Conservation (phyloP, 768 basidiomycete species). For the Leucocoprinus leucothites region DNA sequence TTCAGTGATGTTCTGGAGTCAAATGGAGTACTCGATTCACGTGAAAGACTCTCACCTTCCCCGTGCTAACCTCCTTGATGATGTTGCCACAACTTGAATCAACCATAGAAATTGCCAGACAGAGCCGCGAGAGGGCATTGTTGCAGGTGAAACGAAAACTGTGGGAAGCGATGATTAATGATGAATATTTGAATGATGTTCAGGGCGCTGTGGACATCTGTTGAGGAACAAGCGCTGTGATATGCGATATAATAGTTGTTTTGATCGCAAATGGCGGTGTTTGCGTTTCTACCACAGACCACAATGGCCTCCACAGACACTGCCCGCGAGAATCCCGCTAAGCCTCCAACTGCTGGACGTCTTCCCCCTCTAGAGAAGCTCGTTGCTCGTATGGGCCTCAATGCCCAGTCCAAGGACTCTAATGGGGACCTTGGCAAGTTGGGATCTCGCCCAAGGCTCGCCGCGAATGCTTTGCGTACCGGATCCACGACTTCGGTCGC, state of each 20-base stretch:
- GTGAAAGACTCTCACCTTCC: too few species aligned
- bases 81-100: too few species aligned
- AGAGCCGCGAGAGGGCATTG: too few species aligned
- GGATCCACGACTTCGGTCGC: slow-evolving; percentile 54
- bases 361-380: slow-evolving; percentile 80
- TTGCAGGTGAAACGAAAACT: background rate
- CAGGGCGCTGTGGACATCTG: background rate
- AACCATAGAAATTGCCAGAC: too few species aligned
- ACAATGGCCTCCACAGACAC: slow-evolving; percentile 15
- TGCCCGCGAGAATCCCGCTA: slow-evolving; percentile 12
- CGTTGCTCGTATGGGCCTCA: slow-evolving; percentile 69
- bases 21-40: too few species aligned
- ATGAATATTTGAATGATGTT: slow-evolving; percentile 4
- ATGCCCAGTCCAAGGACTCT: slow-evolving; percentile 22
- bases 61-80: too few species aligned
- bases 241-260: slow-evolving; percentile 3
- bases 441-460: slow-evolving; percentile 64
- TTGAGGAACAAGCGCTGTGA: background rate
- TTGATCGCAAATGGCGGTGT: slow-evolving; percentile 4
- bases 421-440: slow-evolving; percentile 18
- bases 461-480: slow-evolving; percentile 67
- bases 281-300: slow-evolving; percentile 13
- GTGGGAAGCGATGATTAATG: slow-evolving; percentile 1
- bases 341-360: slow-evolving; percentile 31
- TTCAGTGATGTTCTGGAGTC: too few species aligned